These are phyloP conservation scores for Rhododendron vialii DNA, from an alignment of 148 eudicot species.

Conservation along the genomic window DNA sequence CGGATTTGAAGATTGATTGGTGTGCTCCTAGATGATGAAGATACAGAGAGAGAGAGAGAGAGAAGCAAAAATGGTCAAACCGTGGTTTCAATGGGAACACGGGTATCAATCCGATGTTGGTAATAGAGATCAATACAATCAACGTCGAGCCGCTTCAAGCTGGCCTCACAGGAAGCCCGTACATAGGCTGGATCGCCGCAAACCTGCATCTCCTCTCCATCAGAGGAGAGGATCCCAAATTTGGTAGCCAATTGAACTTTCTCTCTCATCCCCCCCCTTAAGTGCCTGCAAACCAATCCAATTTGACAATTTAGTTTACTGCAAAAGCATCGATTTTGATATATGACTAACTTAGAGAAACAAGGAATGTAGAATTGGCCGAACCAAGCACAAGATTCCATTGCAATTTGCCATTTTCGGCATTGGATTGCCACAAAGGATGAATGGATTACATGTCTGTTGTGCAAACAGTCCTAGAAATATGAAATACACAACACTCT, in stretches of 20 bases:
- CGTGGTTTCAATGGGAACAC: constrained; percentile 17
- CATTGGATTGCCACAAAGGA: not conserved
- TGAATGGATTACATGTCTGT: not conserved
- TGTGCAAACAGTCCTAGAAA: not conserved
- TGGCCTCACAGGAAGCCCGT: constrained; percentile 10
- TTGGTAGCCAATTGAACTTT: constrained; percentile 10
- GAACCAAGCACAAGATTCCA: not conserved
- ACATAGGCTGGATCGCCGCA: constrained; percentile 13
- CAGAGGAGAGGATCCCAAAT: not conserved
- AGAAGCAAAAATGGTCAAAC: not conserved
- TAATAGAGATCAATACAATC: constrained; percentile 8
- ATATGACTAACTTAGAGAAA: not conserved
- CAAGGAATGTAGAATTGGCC: not conserved
- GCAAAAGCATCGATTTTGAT: not conserved
- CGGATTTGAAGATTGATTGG: not conserved
- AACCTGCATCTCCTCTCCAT: not conserved
- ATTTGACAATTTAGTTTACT: not conserved
- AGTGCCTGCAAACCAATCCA: constrained; percentile 4
- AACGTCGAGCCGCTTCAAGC: constrained; percentile 13
- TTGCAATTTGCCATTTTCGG: not conserved
- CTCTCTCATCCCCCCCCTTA: constrained; percentile 14
- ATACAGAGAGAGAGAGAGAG: not conserved
- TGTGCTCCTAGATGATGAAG: not conserved
- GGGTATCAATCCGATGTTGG: constrained; percentile 11
- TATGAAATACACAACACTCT: not conserved